These are phyloP conservation scores for Dendrobium huoshanense DNA, from an alignment of 106 monocot genomes.

Conservation along the genomic window DNA sequence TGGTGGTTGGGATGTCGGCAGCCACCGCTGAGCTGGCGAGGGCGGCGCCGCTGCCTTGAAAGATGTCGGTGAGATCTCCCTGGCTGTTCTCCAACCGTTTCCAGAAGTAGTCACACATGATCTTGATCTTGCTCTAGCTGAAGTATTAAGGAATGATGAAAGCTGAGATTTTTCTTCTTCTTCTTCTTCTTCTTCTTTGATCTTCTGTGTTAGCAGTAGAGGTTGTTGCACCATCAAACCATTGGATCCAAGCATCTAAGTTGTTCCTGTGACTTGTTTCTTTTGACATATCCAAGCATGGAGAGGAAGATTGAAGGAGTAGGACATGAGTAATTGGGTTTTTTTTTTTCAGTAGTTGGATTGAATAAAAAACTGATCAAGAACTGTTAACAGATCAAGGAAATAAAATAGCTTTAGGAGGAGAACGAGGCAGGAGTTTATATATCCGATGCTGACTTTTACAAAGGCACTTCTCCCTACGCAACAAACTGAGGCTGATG, in stretches of 20 bases:
- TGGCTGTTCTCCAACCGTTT: conserved; percentile 14
- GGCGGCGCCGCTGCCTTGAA: conserved; percentile 3
- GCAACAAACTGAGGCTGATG: conserved; percentile 7
- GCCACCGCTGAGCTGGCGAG: not conserved
- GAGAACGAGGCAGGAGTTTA: not conserved
- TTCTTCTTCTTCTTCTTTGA: not conserved
- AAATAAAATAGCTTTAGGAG: not conserved
- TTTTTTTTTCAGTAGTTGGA: not conserved
- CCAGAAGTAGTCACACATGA: not conserved
- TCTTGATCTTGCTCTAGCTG: not conserved
- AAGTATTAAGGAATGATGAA: not conserved
- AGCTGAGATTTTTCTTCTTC: not conserved
- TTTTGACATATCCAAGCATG: not conserved
- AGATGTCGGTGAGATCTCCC: conserved; percentile 39
- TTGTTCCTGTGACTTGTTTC: not conserved
- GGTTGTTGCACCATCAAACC: not conserved
- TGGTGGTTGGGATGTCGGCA: not conserved
- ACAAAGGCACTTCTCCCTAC: not conserved
- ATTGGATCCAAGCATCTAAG: not conserved
- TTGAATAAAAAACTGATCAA: too few relatives aligned
- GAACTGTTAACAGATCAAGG: not conserved
- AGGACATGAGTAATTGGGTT: not conserved
- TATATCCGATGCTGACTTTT: conserved; percentile 5
- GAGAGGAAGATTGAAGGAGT: too few relatives aligned
- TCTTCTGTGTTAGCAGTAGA: not conserved